Base-by-base conservation (phyloP, 1,284 basidiomycete genomes). In the Apiotrichum siamense region DNA sequence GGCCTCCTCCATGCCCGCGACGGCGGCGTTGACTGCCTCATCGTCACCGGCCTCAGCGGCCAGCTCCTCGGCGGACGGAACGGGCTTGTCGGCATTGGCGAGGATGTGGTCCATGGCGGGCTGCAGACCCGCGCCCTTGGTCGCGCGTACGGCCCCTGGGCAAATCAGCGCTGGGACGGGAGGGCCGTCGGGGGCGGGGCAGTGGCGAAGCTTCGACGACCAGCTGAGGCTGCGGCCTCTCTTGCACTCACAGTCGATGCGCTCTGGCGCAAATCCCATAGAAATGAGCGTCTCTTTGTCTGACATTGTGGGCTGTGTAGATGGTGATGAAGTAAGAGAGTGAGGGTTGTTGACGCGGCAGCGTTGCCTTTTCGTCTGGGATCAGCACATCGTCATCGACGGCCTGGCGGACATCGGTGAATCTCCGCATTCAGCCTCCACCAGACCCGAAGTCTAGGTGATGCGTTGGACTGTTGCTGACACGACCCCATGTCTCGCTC, bases 61-160 rank as follows among this genome's bases (percentile, higher is more conserved):
- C 50, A 85, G 83, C 29, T 79, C 84, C 24, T 75, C 55, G 18
- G 67, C 56, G 17, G 62, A 55, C 1, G 89, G 88, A 3, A 92
- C 75, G 2, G 83, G 77, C 52, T 89, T 79, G 13, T 81, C 81
- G 49, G 86, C 83, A 63, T 93, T 81, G 66, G 83, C 85, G 42
- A 92, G 75, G 24, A 93, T 77, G 69, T 87, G 84, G 65, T 93
- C 89, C 85, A 93, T 88, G 10, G 89, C 88, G 3, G 87, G 87
- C 70, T 92, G 73, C 3, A 93, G 77, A 4, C 89, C 89, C 18
- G 85, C 79, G 58, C 82, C 82, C 40, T 78, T 80, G 11, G 88
- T 92, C 10, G 86, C 86, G 62, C 84, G 84, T 48, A 92, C 71
- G 7, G 89, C 89, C 89, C 88, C 88, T 91, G 21, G 29, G 39